Conservation (phyloP, 257 asterid genomes). For the Coffea canephora region DNA sequence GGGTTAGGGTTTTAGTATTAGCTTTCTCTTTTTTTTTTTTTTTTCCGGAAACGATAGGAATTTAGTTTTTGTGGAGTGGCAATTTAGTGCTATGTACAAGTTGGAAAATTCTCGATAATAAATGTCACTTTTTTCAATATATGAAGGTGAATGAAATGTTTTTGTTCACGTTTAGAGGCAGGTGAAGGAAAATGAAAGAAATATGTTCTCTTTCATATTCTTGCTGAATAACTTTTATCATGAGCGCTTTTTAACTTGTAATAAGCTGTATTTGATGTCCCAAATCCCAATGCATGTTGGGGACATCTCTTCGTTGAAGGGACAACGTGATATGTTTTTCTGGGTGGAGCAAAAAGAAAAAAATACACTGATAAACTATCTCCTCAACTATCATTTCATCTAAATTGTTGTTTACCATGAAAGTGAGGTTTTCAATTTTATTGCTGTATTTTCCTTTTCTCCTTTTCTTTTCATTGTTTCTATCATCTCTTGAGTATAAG, state of each 20-base stretch:
- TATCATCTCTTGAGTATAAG: not conserved
- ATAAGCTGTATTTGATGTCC: not conserved
- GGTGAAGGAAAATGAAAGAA: not conserved
- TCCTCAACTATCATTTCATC: not conserved
- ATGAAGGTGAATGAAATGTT: not conserved
- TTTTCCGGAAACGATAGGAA: too few relatives aligned
- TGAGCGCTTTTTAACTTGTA: not conserved
- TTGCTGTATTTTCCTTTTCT: not conserved
- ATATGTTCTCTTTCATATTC: not conserved
- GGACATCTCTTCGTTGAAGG: not conserved
- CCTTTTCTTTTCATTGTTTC: too few relatives aligned
- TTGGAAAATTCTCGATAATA: not conserved
- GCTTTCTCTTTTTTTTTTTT: not conserved
- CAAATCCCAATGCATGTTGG: not conserved
- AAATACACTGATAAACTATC: not conserved
- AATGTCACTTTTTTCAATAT: too few relatives aligned
- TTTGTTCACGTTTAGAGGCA: not conserved
- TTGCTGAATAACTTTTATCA: too few relatives aligned
- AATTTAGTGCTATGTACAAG: not conserved
- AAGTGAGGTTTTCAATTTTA: not conserved
- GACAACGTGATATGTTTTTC: not conserved
- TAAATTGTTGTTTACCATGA: not conserved
- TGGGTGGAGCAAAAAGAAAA: not conserved
- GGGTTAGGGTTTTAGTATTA: not conserved
- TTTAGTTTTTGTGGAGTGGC: not conserved